These are phyloP conservation scores for Bimuria novae-zelandiae DNA, from an alignment of 2,329 filamentous ascomycete genomes.

Conservation along the genomic window DNA sequence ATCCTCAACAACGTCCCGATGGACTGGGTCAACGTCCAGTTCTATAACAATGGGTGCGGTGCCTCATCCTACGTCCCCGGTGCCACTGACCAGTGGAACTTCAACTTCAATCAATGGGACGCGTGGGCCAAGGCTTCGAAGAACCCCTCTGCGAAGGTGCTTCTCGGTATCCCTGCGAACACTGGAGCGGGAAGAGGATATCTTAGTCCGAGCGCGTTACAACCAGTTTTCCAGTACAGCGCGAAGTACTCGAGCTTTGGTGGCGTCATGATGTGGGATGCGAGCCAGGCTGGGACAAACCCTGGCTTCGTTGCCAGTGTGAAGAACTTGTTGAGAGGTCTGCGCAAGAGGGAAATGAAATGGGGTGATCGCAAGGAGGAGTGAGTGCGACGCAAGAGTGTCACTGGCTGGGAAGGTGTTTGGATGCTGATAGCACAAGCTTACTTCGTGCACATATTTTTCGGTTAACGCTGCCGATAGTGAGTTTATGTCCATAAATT, in stretches of 20 bases:
- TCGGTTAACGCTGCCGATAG: not conserved
- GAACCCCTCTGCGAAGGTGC: constrained; percentile 65
- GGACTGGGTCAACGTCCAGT: constrained; percentile 67
- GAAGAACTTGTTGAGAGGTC: constrained; percentile 12
- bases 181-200: constrained; percentile 62
- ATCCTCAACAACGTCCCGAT: constrained; percentile 60
- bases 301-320: constrained; percentile 15
- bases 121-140: constrained; percentile 64
- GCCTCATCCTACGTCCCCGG: constrained; percentile 57
- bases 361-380: constrained; percentile 8
- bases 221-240: constrained; percentile 57
- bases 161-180: constrained; percentile 65
- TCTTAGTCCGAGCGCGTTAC: constrained; percentile 52
- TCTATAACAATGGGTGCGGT: constrained; percentile 73
- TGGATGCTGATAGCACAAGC: not conserved
- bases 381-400: not conserved
- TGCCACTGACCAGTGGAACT: constrained; percentile 55
- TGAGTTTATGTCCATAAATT: no score
- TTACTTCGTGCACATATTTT: constrained; percentile 1
- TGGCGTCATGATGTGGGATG: constrained; percentile 72
- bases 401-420: not conserved
- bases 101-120: constrained; percentile 69
- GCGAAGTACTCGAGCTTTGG: constrained; percentile 65
- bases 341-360: constrained; percentile 15
- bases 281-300: constrained; percentile 39